Conservation (phyloP, 371 early-diverging fungal genomes). For the Apophysomyces variabilis region DNA sequence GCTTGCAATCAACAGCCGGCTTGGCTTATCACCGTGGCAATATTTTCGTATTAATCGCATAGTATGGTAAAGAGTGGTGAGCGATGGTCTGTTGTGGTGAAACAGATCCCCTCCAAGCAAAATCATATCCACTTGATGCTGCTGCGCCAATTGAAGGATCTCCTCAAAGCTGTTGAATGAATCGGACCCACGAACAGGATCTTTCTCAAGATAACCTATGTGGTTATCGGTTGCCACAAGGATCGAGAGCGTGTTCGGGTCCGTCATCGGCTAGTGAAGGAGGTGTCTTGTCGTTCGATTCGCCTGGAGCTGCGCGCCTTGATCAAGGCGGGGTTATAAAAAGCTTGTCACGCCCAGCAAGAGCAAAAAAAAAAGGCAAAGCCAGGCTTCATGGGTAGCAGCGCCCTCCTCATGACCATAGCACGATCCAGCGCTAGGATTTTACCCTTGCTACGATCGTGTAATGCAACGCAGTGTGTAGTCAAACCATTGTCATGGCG, state of each 20-base stretch:
- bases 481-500: neutral
- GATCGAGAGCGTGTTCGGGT: constrained; percentile 58
- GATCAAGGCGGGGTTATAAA: no score
- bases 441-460: neutral
- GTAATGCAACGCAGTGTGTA: neutral
- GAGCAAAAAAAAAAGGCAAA: no score
- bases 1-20: constrained; percentile 76
- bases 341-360: no score
- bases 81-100: constrained; percentile 97
- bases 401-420: neutral
- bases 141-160: constrained; percentile 81
- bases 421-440: constrained; percentile 1
- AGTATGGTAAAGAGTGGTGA: constrained; percentile 76
- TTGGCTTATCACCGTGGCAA: constrained; percentile 83
- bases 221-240: constrained; percentile 98
- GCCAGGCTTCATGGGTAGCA: no score
- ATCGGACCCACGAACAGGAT: constrained; percentile 92
- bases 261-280: constrained; percentile 2
- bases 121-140: constrained; percentile 88
- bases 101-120: constrained; percentile 99
- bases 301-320: no score
- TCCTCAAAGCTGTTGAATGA: constrained; percentile 95
- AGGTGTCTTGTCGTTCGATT: no score
- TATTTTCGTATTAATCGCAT: constrained; percentile 82
- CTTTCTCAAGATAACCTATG: constrained; percentile 95